A percentile compares a stretch with the other conserved stretches of the same genome.
Conservation (phyloP, 2,329 filamentous ascomycete genomes). For the Verticillium zaregamsianum region DNA sequence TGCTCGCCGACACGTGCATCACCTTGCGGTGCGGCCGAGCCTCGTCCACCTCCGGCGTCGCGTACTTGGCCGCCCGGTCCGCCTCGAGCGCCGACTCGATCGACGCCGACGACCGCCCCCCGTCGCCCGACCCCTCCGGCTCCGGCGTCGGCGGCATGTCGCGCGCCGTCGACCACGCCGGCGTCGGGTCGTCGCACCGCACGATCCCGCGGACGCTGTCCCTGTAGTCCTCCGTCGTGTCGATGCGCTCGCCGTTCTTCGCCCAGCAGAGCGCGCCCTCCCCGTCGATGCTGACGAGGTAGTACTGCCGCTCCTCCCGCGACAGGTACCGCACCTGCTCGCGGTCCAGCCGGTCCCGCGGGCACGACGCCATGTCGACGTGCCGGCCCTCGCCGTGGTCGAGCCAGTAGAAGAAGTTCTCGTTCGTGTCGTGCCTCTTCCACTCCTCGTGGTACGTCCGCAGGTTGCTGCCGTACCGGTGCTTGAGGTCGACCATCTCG, state of each 20-base stretch:
- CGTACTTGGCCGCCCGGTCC: slow-evolving; percentile 60
- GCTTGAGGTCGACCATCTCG: slow-evolving; percentile 82
- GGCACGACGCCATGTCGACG: slow-evolving; percentile 67
- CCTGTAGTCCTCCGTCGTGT: slow-evolving; percentile 69
- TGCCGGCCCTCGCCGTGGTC: slow-evolving; percentile 73
- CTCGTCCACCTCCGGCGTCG: slow-evolving; percentile 57
- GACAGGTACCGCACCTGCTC: slow-evolving; percentile 83
- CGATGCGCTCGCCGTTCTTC: slow-evolving; percentile 74
- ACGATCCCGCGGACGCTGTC: slow-evolving; percentile 78
- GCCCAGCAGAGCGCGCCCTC: slow-evolving; percentile 81
- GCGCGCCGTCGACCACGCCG: slow-evolving; percentile 37
- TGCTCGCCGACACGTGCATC: slow-evolving; percentile 64
- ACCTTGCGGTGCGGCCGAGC: slow-evolving; percentile 50
- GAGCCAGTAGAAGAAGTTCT: slow-evolving; percentile 95
- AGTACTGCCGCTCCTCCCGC: slow-evolving; percentile 75
- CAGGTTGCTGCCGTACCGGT: slow-evolving; percentile 82
- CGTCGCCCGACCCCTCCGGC: slow-evolving; percentile 8
- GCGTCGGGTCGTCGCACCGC: slow-evolving; percentile 54
- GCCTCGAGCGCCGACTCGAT: slow-evolving; percentile 48
- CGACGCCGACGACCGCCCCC: slow-evolving; percentile 30
- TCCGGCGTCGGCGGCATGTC: slow-evolving; percentile 18
- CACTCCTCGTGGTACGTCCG: slow-evolving; percentile 79
- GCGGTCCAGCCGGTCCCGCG: slow-evolving; percentile 68
- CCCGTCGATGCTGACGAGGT: slow-evolving; percentile 71
- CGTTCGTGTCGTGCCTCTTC: slow-evolving; percentile 70